These are phyloP conservation scores for Aureobasidium vineae DNA, from an alignment of 2,329 filamentous ascomycete species.

Conservation along the genomic window DNA sequence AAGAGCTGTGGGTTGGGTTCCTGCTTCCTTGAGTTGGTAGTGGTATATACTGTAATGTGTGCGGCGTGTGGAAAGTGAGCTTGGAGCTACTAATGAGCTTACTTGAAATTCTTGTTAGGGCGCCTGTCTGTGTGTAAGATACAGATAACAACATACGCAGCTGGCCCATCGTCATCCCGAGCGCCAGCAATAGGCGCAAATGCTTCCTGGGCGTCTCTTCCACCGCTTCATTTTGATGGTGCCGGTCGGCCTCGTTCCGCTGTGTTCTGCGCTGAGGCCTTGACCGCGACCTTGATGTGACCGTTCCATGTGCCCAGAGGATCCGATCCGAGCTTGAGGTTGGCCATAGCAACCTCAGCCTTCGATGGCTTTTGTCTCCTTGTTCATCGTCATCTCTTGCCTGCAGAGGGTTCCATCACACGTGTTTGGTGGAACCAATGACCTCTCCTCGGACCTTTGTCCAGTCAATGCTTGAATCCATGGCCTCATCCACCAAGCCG, in stretches of 20 bases:
- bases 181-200: neutral
- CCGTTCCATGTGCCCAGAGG: constrained; percentile 6
- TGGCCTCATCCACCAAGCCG: constrained; percentile 81
- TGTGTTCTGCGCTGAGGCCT: neutral
- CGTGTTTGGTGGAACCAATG: constrained; percentile 82
- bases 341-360: neutral
- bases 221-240: neutral
- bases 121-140: constrained; percentile 13
- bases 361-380: neutral
- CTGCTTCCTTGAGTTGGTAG: neutral
- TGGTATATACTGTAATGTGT: neutral
- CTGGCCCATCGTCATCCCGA: neutral
- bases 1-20: neutral
- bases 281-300: constrained; percentile 5
- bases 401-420: constrained; percentile 39
- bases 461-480: constrained; percentile 93
- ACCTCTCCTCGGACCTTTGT: constrained; percentile 78
- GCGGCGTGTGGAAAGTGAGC: neutral
- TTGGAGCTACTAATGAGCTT: neutral
- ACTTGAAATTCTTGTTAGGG: constrained; percentile 10
- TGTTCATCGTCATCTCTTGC: constrained; percentile 6
- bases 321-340: constrained; percentile 7
- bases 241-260: neutral
- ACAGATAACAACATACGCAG: constrained; percentile 6
- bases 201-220: neutral